Base-by-base conservation (phyloP, 108 stramenopile species). In the Licmophora abbreviata region DNA sequence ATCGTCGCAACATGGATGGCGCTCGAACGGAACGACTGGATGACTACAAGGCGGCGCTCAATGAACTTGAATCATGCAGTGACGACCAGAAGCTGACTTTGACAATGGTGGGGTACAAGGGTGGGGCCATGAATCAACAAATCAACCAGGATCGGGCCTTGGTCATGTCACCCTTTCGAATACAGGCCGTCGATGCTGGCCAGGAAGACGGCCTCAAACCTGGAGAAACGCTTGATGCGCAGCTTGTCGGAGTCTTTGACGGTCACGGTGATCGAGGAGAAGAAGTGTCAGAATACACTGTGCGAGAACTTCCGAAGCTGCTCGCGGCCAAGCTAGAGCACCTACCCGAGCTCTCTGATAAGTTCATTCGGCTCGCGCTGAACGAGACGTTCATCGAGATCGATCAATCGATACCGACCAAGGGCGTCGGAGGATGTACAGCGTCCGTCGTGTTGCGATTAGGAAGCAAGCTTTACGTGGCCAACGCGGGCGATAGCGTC, bases 401-500 rank as follows among this genome's bases (percentile, higher is more conserved):
- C 0, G 80, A 86, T 40, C 15, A 42, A 1, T 45, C 72, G 7
- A 32, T 78, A 63, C 34, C 46, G 59, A 34, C 54, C 61, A 24
- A 67, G 43, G 3, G 57, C 49, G 24, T 45, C 6, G 85, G 85
- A 15, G 85, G 85, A 9, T 63, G 71, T 33, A 88, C 85, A 6
- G 85, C 76, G 17, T 59, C 68, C 25, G 48, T 73, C 8, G 52
- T 78, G 4, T 48, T 83, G 25, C 57, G 74, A 22, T 26, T 66
- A 27, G 77, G 72, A 8, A 52, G 59, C 9, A 76, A 59, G 26
- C 48, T 88, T 5, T 79, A 65, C 66, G 56, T 83, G 45, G 81
- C 85, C 48, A 83, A 81, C 38, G 54, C 62, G 27, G 85, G 85
- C n/a, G 85, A 88, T 49, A 77, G 76, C 44, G 64, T 76, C 29